Conservation (phyloP, 768 basidiomycete genomes). For the Gloeopeniophorella convolvens region DNA sequence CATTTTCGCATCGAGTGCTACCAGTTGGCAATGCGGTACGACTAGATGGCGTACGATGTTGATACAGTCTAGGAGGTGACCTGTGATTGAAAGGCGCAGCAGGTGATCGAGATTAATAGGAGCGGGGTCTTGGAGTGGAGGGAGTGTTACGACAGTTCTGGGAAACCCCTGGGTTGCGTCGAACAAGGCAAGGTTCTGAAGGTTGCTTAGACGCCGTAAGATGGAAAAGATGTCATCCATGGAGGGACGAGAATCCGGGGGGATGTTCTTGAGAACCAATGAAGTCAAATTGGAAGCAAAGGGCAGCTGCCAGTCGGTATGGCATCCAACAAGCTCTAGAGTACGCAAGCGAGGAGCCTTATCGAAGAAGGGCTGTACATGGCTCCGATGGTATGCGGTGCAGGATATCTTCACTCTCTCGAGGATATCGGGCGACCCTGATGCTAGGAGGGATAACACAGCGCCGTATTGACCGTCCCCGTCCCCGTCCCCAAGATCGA, state of each 20-base stretch:
- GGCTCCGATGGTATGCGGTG: not conserved
- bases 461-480: not conserved
- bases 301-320: constrained; percentile 8
- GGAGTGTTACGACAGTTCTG: not conserved
- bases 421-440: not conserved
- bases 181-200: constrained; percentile 3
- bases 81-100: not conserved
- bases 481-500: not conserved
- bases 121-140: not conserved
- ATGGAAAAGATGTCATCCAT: constrained; percentile 2
- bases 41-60: constrained; percentile 4
- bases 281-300: constrained; percentile 6
- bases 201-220: constrained; percentile 3
- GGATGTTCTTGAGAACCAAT: constrained; percentile 1
- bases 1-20: not conserved
- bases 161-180: constrained; percentile 7
- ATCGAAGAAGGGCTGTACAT: not conserved
- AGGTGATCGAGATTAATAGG: constrained; percentile 3
- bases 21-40: constrained; percentile 4
- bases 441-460: not conserved
- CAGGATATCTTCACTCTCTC: constrained; percentile 2
- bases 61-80: constrained; percentile 9
- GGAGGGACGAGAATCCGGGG: not conserved
- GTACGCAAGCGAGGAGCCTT: constrained; percentile 5
- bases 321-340: not conserved